Conservation (phyloP, 768 basidiomycete species). For the Dacryopinax spathularia region DNA sequence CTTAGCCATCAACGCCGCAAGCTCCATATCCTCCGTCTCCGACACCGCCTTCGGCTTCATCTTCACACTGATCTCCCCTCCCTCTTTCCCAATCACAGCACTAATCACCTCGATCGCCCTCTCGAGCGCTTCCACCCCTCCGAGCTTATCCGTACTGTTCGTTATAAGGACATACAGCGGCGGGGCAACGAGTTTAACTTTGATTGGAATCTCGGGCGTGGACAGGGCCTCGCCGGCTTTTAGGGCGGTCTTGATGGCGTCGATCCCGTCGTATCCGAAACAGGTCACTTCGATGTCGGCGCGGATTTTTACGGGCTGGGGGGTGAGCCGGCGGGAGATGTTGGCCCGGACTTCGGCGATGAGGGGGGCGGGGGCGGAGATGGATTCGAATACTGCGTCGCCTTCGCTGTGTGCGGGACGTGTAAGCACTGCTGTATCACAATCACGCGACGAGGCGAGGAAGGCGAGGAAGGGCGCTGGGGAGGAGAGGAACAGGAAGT, state of each 20-base stretch:
- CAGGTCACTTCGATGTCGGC: constrained; percentile 96
- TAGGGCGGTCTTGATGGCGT: constrained; percentile 87
- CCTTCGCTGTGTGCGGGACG: constrained; percentile 46
- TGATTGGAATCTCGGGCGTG: constrained; percentile 85
- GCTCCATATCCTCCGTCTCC: constrained; percentile 92
- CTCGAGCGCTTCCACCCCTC: constrained; percentile 85
- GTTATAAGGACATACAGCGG: constrained; percentile 91
- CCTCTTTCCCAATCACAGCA: constrained; percentile 63
- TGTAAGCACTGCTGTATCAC: too few species aligned
- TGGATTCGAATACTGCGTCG: constrained; percentile 65
- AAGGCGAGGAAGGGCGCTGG: too few species aligned
- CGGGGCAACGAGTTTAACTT: constrained; percentile 91
- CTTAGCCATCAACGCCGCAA: constrained; percentile 93
- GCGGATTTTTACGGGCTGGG: constrained; percentile 96
- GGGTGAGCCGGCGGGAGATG: constrained; percentile 88
- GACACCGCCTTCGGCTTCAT: constrained; percentile 99
- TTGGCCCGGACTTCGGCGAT: constrained; percentile 55
- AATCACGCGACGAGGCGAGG: too few species aligned
- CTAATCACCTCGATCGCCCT: constrained; percentile 87
- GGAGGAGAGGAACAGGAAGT: background rate
- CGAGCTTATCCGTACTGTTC: constrained; percentile 92
- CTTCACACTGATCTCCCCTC: constrained; percentile 80
- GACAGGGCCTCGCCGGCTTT: constrained; percentile 73
- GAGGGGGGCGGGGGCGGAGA: constrained; percentile 42
- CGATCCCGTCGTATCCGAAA: constrained; percentile 89